A percentile compares a stretch with the other conserved stretches of the same genome.
These are phyloP conservation scores for Pelargonium nanum DNA, from an alignment of 345 rosid genomes.

Conservation along the genomic window DNA sequence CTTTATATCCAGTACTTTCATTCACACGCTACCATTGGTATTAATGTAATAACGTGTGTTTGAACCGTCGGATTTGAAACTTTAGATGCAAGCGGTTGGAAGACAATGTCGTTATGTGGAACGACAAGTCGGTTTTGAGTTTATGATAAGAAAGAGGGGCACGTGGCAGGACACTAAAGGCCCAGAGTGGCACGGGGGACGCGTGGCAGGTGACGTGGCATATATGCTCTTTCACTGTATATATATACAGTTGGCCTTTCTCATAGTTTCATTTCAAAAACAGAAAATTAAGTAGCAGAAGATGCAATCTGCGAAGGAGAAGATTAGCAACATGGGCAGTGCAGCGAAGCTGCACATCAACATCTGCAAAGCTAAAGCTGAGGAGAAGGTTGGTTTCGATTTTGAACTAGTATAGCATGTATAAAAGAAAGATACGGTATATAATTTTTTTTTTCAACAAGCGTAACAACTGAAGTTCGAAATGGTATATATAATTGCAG, in stretches of 20 bases:
- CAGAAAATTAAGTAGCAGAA: background rate
- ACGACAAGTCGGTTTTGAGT: background rate
- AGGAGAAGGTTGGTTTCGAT: constrained; percentile 34
- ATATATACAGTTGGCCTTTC: background rate
- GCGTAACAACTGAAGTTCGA: no score
- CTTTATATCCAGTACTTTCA: background rate
- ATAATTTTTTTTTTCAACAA: no score
- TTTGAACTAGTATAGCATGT: no score
- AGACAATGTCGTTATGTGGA: background rate
- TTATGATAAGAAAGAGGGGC: background rate
- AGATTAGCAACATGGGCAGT: constrained; percentile 54
- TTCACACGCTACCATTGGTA: background rate
- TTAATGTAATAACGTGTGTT: background rate
- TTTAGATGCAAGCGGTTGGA: background rate
- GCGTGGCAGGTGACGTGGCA: constrained; percentile 7
- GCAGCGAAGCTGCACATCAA: constrained; percentile 47
- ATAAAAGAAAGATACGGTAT: no score
- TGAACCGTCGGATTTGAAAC: no score
- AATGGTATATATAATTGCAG: no score
- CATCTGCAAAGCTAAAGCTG: constrained; percentile 40
- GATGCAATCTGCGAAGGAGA: constrained; percentile 56
- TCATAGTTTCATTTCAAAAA: no score
- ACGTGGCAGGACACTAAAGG: constrained; percentile 9
- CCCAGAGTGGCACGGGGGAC: constrained; percentile 5
- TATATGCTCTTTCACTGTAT: background rate